Percentiles rank a stretch among this genome's conserved stretches.
phyloP scores from a whole-genome alignment of 1,284 basidiomycete species.

The Gymnopus androsaceus region DNA sequence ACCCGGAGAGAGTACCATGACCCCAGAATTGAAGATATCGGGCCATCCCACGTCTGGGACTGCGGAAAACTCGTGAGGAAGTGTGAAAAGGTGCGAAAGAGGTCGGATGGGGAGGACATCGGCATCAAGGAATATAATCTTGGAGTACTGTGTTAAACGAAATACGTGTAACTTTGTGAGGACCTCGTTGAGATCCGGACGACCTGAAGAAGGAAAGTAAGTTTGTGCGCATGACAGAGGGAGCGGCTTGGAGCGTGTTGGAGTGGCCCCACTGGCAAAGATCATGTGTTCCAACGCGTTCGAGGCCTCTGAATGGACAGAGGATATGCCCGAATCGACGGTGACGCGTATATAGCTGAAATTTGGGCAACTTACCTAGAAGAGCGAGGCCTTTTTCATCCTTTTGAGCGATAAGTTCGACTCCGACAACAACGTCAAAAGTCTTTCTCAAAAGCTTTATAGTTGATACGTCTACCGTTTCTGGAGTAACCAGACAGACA shows the following conservation, averaged over 20 bases:
- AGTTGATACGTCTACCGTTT: conserved; percentile 85
- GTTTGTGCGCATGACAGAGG: background rate
- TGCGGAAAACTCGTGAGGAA: conserved; percentile 81
- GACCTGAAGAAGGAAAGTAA: conserved; percentile 54
- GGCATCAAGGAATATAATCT: conserved; percentile 94
- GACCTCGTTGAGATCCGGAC: conserved; percentile 88
- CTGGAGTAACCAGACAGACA: conserved; percentile 93
- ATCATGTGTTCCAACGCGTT: conserved; percentile 24
- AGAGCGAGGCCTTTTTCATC: conserved; percentile 69
- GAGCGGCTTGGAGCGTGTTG: background rate
- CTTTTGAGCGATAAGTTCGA: conserved; percentile 79
- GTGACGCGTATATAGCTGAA: conserved; percentile 21
- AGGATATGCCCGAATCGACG: background rate
- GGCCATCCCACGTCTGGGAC: conserved; percentile 98
- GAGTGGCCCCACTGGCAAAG: conserved; percentile 11
- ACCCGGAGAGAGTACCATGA: conserved; percentile 85
- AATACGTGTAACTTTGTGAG: conserved; percentile 96
- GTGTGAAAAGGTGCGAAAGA: conserved; percentile 84
- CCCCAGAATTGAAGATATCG: conserved; percentile 97
- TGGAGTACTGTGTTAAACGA: conserved; percentile 84
- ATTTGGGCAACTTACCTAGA: conserved; percentile 68
- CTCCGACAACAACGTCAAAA: conserved; percentile 88
- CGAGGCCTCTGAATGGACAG: background rate
- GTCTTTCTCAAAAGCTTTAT: conserved; percentile 80
- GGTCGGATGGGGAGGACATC: conserved; percentile 91